A percentile compares a stretch with the other conserved stretches of the same genome.
Conservation (phyloP, 225 moss, liverwort and hornwort species). For the Physcomitrellopsis africana region DNA sequence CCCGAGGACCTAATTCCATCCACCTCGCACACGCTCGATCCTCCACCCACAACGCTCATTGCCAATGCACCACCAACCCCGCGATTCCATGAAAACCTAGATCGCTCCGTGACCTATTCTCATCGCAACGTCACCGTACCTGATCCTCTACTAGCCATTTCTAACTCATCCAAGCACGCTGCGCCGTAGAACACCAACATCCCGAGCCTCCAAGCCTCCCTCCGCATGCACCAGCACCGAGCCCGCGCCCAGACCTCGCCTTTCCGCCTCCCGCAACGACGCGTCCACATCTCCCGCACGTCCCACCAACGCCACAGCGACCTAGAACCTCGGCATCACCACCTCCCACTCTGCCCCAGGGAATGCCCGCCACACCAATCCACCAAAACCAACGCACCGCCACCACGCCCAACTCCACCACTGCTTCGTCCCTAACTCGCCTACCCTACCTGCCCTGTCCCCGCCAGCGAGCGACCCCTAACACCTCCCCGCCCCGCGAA, state of each 20-base stretch:
- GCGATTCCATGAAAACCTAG: slow-evolving; percentile 33
- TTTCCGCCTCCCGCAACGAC: background rate
- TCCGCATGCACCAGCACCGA: background rate
- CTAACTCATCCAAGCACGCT: slow-evolving; percentile 25
- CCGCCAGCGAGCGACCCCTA: background rate
- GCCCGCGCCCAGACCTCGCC: slow-evolving; percentile 19
- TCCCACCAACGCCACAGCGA: background rate
- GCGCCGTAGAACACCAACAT: background rate
- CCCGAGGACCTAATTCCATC: slow-evolving; percentile 26
- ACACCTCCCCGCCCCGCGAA: background rate
- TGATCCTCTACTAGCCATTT: slow-evolving; percentile 16
- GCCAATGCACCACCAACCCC: slow-evolving; percentile 18
- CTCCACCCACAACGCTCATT: slow-evolving; percentile 13
- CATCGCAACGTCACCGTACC: slow-evolving; percentile 24
- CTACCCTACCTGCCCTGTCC: slow-evolving; percentile 22
- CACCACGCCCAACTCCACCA: background rate
- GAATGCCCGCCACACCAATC: slow-evolving; percentile 17
- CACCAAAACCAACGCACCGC: background rate
- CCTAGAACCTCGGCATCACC: slow-evolving; percentile 13
- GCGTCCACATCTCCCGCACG: background rate
- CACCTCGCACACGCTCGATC: background rate
- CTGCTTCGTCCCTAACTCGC: background rate
- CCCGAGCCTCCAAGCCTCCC: slow-evolving; percentile 21
- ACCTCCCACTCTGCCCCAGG: background rate
- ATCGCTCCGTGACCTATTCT: slow-evolving; percentile 16